phyloP scores from a whole-genome alignment of 176 grass and related monocot species.

The Eragrostis nindensis region DNA sequence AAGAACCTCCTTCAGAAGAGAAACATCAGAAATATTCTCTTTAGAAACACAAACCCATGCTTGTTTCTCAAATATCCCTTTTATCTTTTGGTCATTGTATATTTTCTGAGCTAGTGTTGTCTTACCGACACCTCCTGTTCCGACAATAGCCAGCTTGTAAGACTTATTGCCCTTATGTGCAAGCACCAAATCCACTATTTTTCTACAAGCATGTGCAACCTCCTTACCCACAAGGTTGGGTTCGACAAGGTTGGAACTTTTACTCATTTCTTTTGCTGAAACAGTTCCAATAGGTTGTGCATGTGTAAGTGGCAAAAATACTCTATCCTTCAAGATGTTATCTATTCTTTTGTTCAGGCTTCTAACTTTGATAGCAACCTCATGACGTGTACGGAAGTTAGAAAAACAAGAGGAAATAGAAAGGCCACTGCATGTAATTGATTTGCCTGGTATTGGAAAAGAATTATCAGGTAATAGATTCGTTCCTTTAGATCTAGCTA shows the following conservation, averaged over 20 bases:
- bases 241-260: background rate
- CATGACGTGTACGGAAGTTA: background rate
- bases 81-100: constrained; percentile 21
- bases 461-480: background rate
- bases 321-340: too few relatives aligned
- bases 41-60: constrained; percentile 42
- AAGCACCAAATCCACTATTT: constrained; percentile 1
- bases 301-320: too few relatives aligned
- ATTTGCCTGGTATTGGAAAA: constrained; percentile 11
- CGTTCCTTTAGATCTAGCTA: constrained; percentile 14
- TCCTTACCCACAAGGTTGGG: constrained; percentile 46
- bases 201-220: background rate
- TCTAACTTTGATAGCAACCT: background rate
- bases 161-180: constrained; percentile 15
- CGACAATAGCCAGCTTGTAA: constrained; percentile 18
- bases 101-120: constrained; percentile 52
- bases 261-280: too few relatives aligned
- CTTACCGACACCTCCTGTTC: constrained; percentile 54
- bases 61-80: constrained; percentile 10
- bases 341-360: too few relatives aligned
- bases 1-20: background rate
- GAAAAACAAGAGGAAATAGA: constrained; percentile 15
- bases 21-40: background rate
- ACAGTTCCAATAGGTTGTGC: too few relatives aligned
- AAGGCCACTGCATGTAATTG: background rate